Base-by-base conservation (phyloP, 148 eudicot species). In the Rhododendron griersonianum region DNA sequence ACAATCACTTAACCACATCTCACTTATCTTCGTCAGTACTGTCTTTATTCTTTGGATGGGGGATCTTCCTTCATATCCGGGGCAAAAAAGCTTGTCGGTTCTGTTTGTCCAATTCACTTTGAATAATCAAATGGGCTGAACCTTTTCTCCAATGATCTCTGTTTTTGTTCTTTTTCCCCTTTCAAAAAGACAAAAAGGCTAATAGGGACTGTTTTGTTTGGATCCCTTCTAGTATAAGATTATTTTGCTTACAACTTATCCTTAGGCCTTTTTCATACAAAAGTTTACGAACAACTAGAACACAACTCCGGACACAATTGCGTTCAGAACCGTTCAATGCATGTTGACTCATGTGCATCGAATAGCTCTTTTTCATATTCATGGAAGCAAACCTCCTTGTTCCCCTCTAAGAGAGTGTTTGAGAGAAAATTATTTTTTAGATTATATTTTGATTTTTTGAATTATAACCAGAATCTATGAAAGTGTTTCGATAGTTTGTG, bases 61-160 rank as follows among this genome's bases (percentile, higher is more conserved):
- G 88, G 89, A 87, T 84, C 87, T 89, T 89, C 85, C 88, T 83
- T 89, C 87, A 53, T 82, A 87, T 86, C 44, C 86, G 73, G 80
- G 89, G 83, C 88, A 78, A 74, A 86, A 21, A 84, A 25, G 23
- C 10, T 41, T 87, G 90, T 89, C 84, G 84, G 84, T 59, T 71
- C 15, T 14, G 37, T 45, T 41, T 86, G 91, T 84, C 85, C 10
- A 30, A 30, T 89, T 39, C 57, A 39, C 84, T 81, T 82, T 71
- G 3, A 63, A 78, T 83, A 77, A 78, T 84, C 67, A 86, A 85
- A 84, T 87, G 11, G 59, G 4, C 19, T 5, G 1, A 79, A 79
- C 11, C 30, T 65, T 41, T 84, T 19, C 73, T 41, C 35, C 47
- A 84, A 45, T 86, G 87, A 71, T 71, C 39, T 71, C 39, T 71